Evolutionary conservation across 257 asterid genomes (phyloP).

Genomic region (Solanum boliviense): DNA sequence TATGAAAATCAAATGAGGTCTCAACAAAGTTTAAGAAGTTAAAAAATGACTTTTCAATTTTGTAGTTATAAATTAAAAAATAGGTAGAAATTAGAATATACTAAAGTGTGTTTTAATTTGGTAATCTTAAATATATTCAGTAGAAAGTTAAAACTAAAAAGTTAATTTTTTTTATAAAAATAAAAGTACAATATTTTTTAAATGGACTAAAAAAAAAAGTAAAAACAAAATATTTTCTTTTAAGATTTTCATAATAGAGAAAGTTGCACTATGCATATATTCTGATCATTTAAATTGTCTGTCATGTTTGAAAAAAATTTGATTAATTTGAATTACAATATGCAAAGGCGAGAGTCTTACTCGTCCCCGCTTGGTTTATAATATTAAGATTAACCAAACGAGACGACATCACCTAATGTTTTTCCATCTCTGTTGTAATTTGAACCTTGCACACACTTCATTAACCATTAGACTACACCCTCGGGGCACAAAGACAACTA

Average conservation of each 20-base stretch:
- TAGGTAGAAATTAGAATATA: too few relatives aligned
- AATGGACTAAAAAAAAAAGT: too few relatives aligned
- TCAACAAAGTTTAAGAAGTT: too few relatives aligned
- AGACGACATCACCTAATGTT: not conserved
- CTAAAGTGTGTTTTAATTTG: not conserved
- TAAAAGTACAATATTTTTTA: not conserved
- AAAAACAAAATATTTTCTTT: not conserved
- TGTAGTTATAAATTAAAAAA: not conserved
- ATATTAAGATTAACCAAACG: fast-evolving
- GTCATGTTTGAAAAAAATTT: not conserved
- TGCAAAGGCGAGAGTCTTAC: not conserved
- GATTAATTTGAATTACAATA: not conserved
- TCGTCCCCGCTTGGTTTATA: not conserved
- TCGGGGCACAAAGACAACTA: not conserved
- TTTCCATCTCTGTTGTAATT: not conserved
- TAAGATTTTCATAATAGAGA: not conserved
- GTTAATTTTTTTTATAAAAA: too few relatives aligned
- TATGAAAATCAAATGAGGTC: too few relatives aligned
- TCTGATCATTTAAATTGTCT: not conserved
- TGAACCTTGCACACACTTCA: not conserved
- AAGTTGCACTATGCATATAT: not conserved
- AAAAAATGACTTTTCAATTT: too few relatives aligned
- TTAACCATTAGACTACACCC: not conserved
- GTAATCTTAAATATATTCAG: fast-evolving
- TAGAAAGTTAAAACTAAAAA: not conserved